Percentiles rank a stretch among this genome's conserved stretches.
Evolutionary conservation across 345 rosid genomes (phyloP).

Genomic region (Mercurialis annua): DNA sequence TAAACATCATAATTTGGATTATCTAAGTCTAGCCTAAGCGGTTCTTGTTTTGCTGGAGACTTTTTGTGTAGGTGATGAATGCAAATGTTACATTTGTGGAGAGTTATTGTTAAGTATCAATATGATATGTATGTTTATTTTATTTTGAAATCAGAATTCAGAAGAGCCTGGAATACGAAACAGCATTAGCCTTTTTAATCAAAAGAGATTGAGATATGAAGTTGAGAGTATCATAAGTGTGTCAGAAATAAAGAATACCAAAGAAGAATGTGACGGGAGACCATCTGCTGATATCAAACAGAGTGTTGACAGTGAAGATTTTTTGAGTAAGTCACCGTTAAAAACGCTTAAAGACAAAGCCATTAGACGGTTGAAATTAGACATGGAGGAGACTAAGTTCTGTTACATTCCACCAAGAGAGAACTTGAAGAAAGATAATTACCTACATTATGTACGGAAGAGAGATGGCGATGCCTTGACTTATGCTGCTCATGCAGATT

Average conservation of each 20-base stretch:
- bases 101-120: neutral
- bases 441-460: slow-evolving; percentile 64
- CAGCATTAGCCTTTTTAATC: neutral
- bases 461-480: slow-evolving; percentile 47
- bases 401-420: slow-evolving; percentile 67
- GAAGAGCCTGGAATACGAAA: slow-evolving; percentile 10
- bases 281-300: slow-evolving; percentile 12
- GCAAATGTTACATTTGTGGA: neutral
- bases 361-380: slow-evolving; percentile 44
- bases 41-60: neutral
- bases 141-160: slow-evolving; percentile 25
- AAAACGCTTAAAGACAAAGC: slow-evolving; percentile 28
- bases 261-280: slow-evolving; percentile 17
- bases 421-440: slow-evolving; percentile 50
- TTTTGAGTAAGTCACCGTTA: no score
- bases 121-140: neutral
- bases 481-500: slow-evolving; percentile 74
- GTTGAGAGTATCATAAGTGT: slow-evolving; percentile 12
- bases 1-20: neutral
- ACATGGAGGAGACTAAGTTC: slow-evolving; percentile 72
- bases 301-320: slow-evolving; percentile 11
- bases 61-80: no score
- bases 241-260: slow-evolving; percentile 19
- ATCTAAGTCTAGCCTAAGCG: neutral
- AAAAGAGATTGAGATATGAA: slow-evolving; percentile 37